Conservation (phyloP, 2,329 filamentous ascomycete species). For the Metarhizium humberi region DNA sequence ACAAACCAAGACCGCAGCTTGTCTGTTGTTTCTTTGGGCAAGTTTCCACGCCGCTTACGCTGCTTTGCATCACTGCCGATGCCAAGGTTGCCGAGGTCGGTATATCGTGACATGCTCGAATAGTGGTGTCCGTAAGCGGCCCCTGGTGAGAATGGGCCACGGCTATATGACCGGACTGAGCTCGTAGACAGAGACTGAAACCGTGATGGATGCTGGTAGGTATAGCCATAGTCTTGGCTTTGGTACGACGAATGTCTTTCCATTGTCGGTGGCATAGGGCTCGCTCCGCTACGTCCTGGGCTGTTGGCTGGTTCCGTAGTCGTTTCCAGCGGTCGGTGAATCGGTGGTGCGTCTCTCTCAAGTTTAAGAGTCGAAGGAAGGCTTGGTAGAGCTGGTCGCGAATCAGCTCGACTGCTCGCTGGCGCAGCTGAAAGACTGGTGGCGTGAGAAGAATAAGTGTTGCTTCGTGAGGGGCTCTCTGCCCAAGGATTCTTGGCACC, state of each 20-base stretch:
- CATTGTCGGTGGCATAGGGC: background rate
- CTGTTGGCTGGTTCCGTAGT: background rate
- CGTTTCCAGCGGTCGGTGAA: slow-evolving; percentile 19
- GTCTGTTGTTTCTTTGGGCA: slow-evolving; percentile 85
- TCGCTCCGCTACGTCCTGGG: background rate
- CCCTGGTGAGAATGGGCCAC: slow-evolving; percentile 32
- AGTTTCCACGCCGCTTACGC: slow-evolving; percentile 65
- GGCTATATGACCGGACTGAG: slow-evolving; percentile 32
- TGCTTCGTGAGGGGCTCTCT: slow-evolving; percentile 16
- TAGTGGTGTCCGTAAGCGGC: slow-evolving; percentile 29
- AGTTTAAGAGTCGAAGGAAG: slow-evolving; percentile 27
- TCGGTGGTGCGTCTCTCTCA: slow-evolving; percentile 24
- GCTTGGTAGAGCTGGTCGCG: slow-evolving; percentile 29
- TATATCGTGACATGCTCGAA: slow-evolving; percentile 33
- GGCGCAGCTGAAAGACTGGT: slow-evolving; percentile 22
- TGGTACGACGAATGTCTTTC: slow-evolving; percentile 18
- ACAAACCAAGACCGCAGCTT: slow-evolving; percentile 73
- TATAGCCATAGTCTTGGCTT: slow-evolving; percentile 24
- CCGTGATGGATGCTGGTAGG: slow-evolving; percentile 33
- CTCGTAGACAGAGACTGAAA: slow-evolving; percentile 37
- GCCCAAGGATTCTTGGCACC: slow-evolving; percentile 16
- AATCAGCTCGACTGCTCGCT: slow-evolving; percentile 24
- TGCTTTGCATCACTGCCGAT: slow-evolving; percentile 35
- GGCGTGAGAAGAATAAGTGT: slow-evolving; percentile 17
- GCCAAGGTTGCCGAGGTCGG: slow-evolving; percentile 27